A percentile compares a stretch with the other conserved stretches of the same genome.
These are phyloP conservation scores for Botrytis porri DNA, from an alignment of 2,329 filamentous ascomycete genomes.

Conservation along the genomic window DNA sequence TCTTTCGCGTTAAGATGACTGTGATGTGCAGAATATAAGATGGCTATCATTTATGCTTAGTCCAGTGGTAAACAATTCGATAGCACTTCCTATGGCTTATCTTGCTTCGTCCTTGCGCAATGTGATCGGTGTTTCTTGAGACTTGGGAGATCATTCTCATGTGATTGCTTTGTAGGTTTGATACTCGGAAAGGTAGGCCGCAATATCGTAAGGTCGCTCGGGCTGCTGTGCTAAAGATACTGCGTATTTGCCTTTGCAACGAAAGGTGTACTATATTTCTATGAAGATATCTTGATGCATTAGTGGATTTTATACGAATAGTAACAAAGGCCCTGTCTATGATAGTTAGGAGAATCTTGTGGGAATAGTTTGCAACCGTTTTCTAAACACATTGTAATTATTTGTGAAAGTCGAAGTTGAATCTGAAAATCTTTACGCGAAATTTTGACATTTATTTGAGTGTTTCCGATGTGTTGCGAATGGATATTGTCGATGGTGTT, in stretches of 20 bases:
- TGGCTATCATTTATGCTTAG: neutral
- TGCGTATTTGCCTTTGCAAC: neutral
- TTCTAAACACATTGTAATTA: neutral
- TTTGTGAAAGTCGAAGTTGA: neutral
- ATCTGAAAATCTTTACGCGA: neutral
- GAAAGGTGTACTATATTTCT: neutral
- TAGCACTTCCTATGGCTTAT: no score
- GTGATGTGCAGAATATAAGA: neutral
- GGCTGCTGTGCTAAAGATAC: no score
- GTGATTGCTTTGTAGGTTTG: no score
- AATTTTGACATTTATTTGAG: neutral
- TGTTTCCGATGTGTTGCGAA: neutral
- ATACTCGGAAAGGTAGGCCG: no score
- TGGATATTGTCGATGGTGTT: neutral
- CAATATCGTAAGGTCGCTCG: no score
- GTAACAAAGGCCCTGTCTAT: neutral
- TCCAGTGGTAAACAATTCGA: neutral
- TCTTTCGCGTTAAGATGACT: neutral
- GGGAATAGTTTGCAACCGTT: neutral
- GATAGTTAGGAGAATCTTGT: neutral
- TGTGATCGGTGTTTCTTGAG: no score
- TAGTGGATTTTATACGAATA: neutral
- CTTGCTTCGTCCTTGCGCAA: neutral
- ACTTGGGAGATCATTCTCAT: neutral
- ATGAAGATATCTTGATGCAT: neutral